Percentiles rank a stretch among this genome's conserved stretches.
Conservation (phyloP, 2,329 filamentous ascomycete genomes). For the Elsinoe arachidis region DNA sequence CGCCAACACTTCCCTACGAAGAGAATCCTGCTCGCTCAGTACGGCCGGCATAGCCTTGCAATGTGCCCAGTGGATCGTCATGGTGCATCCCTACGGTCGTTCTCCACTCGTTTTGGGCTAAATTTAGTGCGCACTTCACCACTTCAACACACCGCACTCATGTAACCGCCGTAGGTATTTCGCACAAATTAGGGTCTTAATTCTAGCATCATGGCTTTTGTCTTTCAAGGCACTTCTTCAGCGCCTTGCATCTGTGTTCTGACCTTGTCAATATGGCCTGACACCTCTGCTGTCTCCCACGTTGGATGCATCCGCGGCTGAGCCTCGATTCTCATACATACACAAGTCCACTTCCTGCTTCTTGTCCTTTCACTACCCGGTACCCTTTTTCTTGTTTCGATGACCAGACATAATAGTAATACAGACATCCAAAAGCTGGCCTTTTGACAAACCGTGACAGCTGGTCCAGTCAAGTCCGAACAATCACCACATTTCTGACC, state of each 20-base stretch:
- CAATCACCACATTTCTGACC: not conserved
- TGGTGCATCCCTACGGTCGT: no score
- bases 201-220: not conserved
- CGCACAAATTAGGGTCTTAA: no score
- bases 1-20: not conserved
- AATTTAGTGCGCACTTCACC: no score
- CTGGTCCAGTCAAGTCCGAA: not conserved
- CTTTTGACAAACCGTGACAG: slow-evolving; percentile 2
- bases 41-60: no score
- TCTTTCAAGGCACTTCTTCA: not conserved
- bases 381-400: not conserved
- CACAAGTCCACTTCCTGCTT: not conserved
- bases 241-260: not conserved
- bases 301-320: not conserved
- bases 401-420: no score
- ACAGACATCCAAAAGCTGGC: not conserved
- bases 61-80: no score
- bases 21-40: no score
- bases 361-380: not conserved
- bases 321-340: slow-evolving; percentile 1
- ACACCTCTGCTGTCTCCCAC: not conserved
- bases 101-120: no score
- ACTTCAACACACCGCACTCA: no score
- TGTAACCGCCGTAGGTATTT: no score
- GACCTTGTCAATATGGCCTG: not conserved